Base-by-base conservation (phyloP, 768 basidiomycete genomes). In the Kwoniella europaea region DNA sequence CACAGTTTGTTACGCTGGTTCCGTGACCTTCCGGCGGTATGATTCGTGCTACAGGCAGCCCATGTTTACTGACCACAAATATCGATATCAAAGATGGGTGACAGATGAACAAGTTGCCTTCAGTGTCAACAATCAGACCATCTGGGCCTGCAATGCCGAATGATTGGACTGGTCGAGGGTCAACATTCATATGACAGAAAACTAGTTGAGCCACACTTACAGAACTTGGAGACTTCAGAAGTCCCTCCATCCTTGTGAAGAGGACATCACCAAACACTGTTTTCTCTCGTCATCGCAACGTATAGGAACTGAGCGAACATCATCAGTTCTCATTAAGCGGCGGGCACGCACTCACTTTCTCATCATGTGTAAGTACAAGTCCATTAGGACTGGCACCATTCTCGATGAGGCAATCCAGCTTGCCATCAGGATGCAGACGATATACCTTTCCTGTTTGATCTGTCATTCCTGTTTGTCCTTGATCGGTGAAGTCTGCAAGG, bases 391-490 rank as follows among this genome's bases (percentile, higher is more conserved):
- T 74, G 15, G 55, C 55, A 20, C 74, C 74, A 53, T 74, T 74
- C 27, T 67, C 27, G 9, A 74, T 20, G 10, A 74, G 61, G 9
- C 46, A 50, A 44, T 74, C 73, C 10, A 74, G 65, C 50, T 70
- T 74, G 59, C 73, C 73, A 7, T 29, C 24, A 7, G 73, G 66
- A n/a, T 61, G 58, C 10, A 74, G 43, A 9, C 73, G 61, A 52
- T 74, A 74, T 4, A 74, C 73, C 7, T n/a, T 41, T 16, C 73
- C 73, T 13, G 73, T 71, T 12, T 66, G 73, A 55, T 74, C 73
- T 12, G 73, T 56, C 73, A 74, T 71, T 4, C 73, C 73, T n/a
- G 73, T 74, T 29, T 74, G 73, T 15, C 73, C 73, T 68, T 74
- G 73, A 56, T 74, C 73, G n/a, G 73, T 74, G 63, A 74, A 74